Evolutionary conservation across 345 rosid species (phyloP), one percentile per base, ranked within the genome.

Genomic region (Murraya paniculata): DNA sequence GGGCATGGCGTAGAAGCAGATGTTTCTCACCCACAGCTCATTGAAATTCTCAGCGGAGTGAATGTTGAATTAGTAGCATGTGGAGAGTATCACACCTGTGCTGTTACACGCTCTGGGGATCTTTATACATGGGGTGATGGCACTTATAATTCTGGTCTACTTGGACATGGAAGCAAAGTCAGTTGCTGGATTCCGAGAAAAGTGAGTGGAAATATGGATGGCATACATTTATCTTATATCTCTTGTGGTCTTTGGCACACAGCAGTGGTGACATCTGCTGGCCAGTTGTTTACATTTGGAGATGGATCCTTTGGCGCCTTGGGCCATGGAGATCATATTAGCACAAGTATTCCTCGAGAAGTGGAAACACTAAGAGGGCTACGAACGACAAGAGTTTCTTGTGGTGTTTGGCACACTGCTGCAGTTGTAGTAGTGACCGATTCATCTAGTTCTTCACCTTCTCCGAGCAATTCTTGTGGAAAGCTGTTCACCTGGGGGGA

Each of bases 211-310:
- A 74, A 67, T 70, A 76, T 95, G 81, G 97, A 91, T 7, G 90
- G 91, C 24, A 36, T 85, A 39, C 87, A 83, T 67, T 86, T 95
- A 60, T 82, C 94, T 53, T 62, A 77, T 71, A 67, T 95, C 21
- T 90, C 97, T 71, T 95, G 98, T 70, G 98, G 98, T 75, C 90
- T 90, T 9, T 95, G 97, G 95, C 98, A 94, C 89, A 93, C 97
- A 66, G 92, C 95, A 74, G 89, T 78, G 45, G 91, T 94, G 79
- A 85, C 92, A 78, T 90, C 93, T 75, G 75, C 85, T 30, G 94
- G 98, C 14, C 91, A 85, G 78, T 85, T 95, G 81, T 95, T 93
- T 82, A 95, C 98, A 74, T 93, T 95, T 83, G 98, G 98, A 77
- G 98, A 95, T 82, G 98, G 98, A 76, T 87, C 91, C 48, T 93